Conservation (phyloP, 345 rosid genomes). For the Eucalyptus curtisii region DNA sequence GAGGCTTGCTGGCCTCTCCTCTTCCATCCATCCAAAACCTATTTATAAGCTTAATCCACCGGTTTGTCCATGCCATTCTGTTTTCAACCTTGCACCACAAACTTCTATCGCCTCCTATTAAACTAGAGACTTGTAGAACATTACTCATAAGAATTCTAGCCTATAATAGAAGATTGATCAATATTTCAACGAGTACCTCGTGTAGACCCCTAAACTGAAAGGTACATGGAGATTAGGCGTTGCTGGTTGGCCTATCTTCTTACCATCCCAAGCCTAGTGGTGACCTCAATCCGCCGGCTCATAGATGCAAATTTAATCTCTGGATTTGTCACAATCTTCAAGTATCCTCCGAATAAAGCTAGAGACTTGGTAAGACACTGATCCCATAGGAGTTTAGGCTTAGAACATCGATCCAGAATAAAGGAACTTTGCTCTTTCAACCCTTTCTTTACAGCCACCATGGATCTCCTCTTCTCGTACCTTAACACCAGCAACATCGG, state of each 20-base stretch:
- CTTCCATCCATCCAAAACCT: no score
- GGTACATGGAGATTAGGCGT: neutral
- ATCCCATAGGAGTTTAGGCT: neutral
- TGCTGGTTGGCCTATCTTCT: neutral
- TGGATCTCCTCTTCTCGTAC: conserved; percentile 1
- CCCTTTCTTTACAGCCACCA: neutral
- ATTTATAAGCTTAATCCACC: neutral
- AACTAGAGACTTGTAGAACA: neutral
- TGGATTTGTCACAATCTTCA: neutral
- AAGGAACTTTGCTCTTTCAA: neutral
- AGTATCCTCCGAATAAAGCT: neutral
- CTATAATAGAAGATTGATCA: neutral
- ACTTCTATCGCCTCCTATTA: neutral
- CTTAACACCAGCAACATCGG: neutral
- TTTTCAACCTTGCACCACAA: neutral
- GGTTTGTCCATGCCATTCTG: neutral
- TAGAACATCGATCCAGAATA: neutral
- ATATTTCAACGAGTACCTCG: neutral
- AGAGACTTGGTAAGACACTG: neutral
- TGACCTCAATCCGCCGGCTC: neutral
- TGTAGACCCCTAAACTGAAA: neutral
- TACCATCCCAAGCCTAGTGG: neutral
- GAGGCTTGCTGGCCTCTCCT: no score
- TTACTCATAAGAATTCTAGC: neutral
- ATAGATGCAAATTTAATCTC: neutral